Evolutionary conservation across 371 early-diverging fungal species (phyloP).

Genomic region (Umbelopsis sp.): DNA sequence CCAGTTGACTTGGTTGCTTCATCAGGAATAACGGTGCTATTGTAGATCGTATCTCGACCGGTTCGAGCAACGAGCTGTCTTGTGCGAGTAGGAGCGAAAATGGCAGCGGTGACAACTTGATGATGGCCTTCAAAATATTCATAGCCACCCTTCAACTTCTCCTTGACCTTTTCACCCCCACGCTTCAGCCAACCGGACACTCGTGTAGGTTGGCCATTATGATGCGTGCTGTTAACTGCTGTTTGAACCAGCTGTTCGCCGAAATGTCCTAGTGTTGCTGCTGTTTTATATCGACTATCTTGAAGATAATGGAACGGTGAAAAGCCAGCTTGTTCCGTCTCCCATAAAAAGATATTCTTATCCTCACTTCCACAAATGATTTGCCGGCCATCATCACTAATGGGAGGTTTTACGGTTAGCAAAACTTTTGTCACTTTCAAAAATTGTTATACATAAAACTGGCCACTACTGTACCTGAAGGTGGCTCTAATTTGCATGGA

Average conservation of each 20-base stretch:
- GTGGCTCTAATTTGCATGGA: conserved; percentile 73
- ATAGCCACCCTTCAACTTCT: conserved; percentile 36
- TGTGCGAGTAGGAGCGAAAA: conserved; percentile 67
- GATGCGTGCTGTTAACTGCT: conserved; percentile 25
- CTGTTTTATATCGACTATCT: conserved; percentile 33
- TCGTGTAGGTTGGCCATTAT: conserved; percentile 14
- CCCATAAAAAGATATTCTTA: conserved; percentile 76
- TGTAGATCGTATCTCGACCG: conserved; percentile 51
- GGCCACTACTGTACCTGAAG: conserved; percentile 51
- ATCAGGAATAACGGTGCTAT: conserved; percentile 34
- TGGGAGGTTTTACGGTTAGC: not conserved
- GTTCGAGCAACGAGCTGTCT: conserved; percentile 55
- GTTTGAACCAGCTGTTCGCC: conserved; percentile 32
- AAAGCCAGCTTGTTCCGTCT: conserved; percentile 50
- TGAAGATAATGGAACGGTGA: conserved; percentile 43
- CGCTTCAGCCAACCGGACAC: conserved; percentile 33
- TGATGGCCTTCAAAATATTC: conserved; percentile 55
- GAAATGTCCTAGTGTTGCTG: conserved; percentile 29
- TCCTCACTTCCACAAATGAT: conserved; percentile 87
- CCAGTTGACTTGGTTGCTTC: conserved; percentile 24
- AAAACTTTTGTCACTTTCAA: not conserved
- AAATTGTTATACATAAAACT: not conserved
- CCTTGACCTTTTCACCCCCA: conserved; percentile 33
- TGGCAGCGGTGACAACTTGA: conserved; percentile 56
- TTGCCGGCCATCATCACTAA: conserved; percentile 72